These are phyloP conservation scores for Botrytis cinerea DNA, from an alignment of 2,329 filamentous ascomycete species.

Conservation along the genomic window DNA sequence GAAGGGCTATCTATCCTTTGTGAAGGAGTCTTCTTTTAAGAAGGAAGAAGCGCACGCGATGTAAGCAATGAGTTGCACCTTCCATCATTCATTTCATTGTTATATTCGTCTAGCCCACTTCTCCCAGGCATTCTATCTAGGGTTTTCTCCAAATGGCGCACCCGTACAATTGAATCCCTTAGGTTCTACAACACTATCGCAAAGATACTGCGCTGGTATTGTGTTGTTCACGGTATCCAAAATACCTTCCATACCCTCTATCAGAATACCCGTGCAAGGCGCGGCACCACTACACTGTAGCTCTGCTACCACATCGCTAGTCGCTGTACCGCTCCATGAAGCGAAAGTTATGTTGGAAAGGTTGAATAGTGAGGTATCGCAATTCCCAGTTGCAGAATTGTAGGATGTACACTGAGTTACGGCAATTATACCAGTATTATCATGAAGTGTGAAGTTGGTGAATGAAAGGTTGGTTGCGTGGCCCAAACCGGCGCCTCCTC, in stretches of 20 bases:
- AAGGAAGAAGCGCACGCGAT: neutral
- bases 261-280: constrained; percentile 25
- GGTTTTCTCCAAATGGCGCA: constrained; percentile 19
- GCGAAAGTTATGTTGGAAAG: constrained; percentile 38
- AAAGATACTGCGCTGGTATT: constrained; percentile 15
- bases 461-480: constrained; percentile 30
- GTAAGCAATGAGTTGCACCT: neutral
- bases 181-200: constrained; percentile 4
- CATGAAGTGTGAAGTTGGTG: constrained; percentile 11
- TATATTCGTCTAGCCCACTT: neutral
- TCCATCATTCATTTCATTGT: neutral
- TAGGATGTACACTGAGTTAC: constrained; percentile 48
- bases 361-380: constrained; percentile 46
- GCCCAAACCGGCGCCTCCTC: constrained; percentile 57
- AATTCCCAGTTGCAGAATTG: constrained; percentile 43
- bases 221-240: constrained; percentile 22
- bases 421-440: constrained; percentile 32
- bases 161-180: constrained; percentile 21
- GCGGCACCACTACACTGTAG: constrained; percentile 42
- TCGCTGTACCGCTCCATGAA: constrained; percentile 31
- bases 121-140: neutral
- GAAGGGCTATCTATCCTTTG: neutral
- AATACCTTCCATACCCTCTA: constrained; percentile 4
- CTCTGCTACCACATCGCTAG: constrained; percentile 33
- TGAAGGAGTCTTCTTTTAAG: neutral